Evolutionary conservation across 768 basidiomycete genomes (phyloP), one percentile per base, ranked within the genome.

Genomic region (Termitomyces sp.): DNA sequence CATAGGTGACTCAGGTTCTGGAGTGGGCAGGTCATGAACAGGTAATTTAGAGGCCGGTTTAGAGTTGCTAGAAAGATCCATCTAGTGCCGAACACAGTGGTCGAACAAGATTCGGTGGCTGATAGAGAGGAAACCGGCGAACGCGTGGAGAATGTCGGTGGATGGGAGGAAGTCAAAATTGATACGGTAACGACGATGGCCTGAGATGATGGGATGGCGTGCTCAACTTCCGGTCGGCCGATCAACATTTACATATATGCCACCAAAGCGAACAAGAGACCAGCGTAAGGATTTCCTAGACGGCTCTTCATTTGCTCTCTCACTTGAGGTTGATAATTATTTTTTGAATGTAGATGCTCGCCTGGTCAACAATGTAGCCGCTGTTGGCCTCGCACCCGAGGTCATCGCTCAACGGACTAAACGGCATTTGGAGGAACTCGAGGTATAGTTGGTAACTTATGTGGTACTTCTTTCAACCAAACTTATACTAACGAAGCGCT

Each of bases 381-480:
- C 75, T 41, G 75, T 77, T 52, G 69, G 70, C 22, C 72, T 89
- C 20, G 76, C 85, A 12, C 76, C 84, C 0, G 89, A 92, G 56
- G 72, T 89, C 48, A 78, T 93, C 58, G 83, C 87, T 11, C 91
- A 88, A 69, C 84, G 92, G 58, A 88, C 84, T 9, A 87, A 82
- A 70, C 76, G 85, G 44, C 91, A 89, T 70, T 81, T 95, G 8
- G 90, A 90, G 61, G 92, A 95, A 70, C 86, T 95, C 51, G 92
- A 95, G 81, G 91, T 88, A 64, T 59, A 60, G 39, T 53, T 44
- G 27, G 45, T 59, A 24, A 41, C 24, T 34, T 50, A n/a, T 59
- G 24, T 31, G 20, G 27, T 59, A 34, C 42, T 49, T 61, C 56
- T 20, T 48, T 45, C 42, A 55, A 51, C 57, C 30, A 57, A 52